Percentiles rank a stretch among this genome's conserved stretches.
Evolutionary conservation across 345 rosid genomes (phyloP).

Genomic region (Arabidopsis arenosa): DNA sequence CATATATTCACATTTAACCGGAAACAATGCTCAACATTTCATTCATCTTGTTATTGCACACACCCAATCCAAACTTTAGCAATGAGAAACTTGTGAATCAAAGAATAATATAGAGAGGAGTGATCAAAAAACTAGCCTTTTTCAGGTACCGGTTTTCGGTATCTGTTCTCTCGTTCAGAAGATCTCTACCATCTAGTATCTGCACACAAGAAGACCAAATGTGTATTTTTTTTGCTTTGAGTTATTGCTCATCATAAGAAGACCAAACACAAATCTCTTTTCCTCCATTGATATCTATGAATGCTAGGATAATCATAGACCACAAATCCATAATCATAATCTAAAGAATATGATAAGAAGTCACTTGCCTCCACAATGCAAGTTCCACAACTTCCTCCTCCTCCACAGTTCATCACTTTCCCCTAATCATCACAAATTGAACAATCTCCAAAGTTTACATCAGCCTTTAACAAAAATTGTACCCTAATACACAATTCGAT

Average conservation of each 20-base stretch:
- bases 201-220: slow-evolving; percentile 44
- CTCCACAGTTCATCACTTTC: slow-evolving; percentile 94
- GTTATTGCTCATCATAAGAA: slow-evolving; percentile 12
- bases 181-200: slow-evolving; percentile 78
- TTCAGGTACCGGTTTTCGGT: slow-evolving; percentile 68
- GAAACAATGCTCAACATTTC: slow-evolving; percentile 4
- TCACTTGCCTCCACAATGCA: slow-evolving; percentile 82
- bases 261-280: slow-evolving; percentile 8
- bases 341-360: not conserved
- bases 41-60: not conserved
- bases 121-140: slow-evolving; percentile 52
- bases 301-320: not conserved
- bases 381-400: slow-evolving; percentile 94
- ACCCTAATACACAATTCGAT: not conserved
- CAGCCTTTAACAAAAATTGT: not conserved
- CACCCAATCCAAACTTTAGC: not conserved
- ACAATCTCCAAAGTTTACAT: not conserved
- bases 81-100: not conserved
- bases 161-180: slow-evolving; percentile 78
- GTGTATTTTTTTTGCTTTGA: not conserved
- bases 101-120: not conserved
- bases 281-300: not conserved
- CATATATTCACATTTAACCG: not conserved
- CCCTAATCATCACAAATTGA: slow-evolving; percentile 55
- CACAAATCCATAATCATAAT: not conserved